Evolutionary conservation across 2,329 filamentous ascomycete genomes (phyloP), one percentile per base, ranked within the genome.

Genomic region (Blumeria graminis): DNA sequence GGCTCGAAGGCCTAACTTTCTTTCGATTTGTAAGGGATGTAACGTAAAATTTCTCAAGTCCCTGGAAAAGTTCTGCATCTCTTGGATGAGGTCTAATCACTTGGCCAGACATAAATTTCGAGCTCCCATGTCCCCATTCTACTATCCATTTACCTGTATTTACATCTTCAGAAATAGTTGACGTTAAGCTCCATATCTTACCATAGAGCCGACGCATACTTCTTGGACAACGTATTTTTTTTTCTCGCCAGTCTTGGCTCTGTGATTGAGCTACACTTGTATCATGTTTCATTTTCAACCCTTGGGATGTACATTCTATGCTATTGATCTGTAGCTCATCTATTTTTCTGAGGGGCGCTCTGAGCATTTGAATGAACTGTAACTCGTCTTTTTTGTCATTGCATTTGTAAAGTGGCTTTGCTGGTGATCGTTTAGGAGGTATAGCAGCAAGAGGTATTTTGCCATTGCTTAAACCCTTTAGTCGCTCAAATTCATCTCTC

Each of bases 401-500:
- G 13, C 33, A 39, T n/a, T 33, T 32, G n/a, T 35, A 36, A 1
- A n/a, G 16, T 18, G 16, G 14, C 16, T 56, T 16, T 3, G 46
- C 43, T 8, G 33, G 43, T 45, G 32, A 70, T 11, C 64, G 61
- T n/a, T 58, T 60, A 22, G 55, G 46, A 13, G 57, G 60, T 18
- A 38, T 36, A 16, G 50, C 16, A 33, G 61, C 58, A 10, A 62
- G 16, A 32, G 57, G 58, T 33, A 61, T 46, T 9, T 32, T 8
- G 13, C 65, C 77, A 7, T 62, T 59, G 3, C 70, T 70, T 38
- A 82, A 61, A 28, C 66, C 65, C n/a, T 66, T 66, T n/a, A 82
- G 65, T 13, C 71, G 63, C 13, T 80, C 70, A 77, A 77, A 82
- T 62, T 81, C 76, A 16, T 69, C 67, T 33, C 64, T 67, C 6